Conservation (phyloP, 2,329 filamentous ascomycete genomes). For the Cladosporium sp. region DNA sequence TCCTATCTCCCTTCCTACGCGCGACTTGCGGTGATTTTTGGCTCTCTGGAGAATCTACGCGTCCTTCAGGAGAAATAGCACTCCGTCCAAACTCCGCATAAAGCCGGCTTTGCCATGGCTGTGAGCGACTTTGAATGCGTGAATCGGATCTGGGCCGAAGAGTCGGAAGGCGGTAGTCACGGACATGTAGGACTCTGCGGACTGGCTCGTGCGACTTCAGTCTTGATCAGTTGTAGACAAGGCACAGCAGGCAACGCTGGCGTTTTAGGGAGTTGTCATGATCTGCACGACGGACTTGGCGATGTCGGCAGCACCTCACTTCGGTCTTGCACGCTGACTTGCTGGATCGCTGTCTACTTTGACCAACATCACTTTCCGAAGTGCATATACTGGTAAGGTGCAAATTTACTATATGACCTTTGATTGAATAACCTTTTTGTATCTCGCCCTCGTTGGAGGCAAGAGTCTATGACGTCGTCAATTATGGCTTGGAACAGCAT, state of each 20-base stretch:
- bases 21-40: neutral
- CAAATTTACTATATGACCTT: neutral
- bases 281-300: neutral
- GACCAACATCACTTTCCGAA: neutral
- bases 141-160: neutral
- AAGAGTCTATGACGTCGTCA: constrained; percentile 10
- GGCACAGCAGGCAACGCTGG: neutral
- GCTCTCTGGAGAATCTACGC: neutral
- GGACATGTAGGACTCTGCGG: neutral
- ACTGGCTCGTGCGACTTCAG: neutral
- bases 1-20: constrained; percentile 2
- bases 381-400: neutral
- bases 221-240: neutral
- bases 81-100: constrained; percentile 12
- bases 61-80: constrained; percentile 4
- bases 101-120: constrained; percentile 14
- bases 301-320: neutral
- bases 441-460: neutral
- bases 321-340: neutral
- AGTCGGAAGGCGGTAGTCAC: neutral
- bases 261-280: neutral
- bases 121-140: neutral
- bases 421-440: neutral
- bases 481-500: neutral
- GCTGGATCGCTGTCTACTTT: neutral